Conservation (phyloP, 1,284 basidiomycete species). For the Fomitiporia mediterranea region DNA sequence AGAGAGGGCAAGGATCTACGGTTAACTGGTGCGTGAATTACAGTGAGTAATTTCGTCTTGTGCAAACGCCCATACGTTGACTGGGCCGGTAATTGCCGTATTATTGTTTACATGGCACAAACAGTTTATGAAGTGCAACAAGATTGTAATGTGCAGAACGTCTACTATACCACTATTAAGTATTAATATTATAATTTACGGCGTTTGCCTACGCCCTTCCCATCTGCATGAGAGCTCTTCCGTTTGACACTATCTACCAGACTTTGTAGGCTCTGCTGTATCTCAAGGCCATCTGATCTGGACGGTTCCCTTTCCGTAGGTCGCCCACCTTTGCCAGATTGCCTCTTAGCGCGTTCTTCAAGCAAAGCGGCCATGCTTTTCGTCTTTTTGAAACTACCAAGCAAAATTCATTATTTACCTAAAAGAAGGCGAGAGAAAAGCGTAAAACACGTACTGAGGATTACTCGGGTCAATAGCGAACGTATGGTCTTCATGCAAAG, state of each 20-base stretch:
- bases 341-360: conserved; percentile 62
- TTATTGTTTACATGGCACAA: background rate
- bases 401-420: background rate
- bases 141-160: background rate
- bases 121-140: background rate
- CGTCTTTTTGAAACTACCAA: conserved; percentile 79
- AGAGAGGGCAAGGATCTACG: background rate
- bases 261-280: conserved; percentile 43
- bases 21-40: background rate
- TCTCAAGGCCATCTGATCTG: conserved; percentile 7
- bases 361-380: conserved; percentile 82
- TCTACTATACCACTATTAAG: too few species aligned
- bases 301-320: conserved; percentile 16
- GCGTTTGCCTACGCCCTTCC: conserved; percentile 46
- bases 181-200: conserved; percentile 32
- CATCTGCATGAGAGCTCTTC: conserved; percentile 44
- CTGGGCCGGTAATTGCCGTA: conserved; percentile 5
- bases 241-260: conserved; percentile 86
- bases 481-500: conserved; percentile 83
- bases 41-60: background rate
- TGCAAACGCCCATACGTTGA: background rate
- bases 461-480: conserved; percentile 97
- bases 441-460: conserved; percentile 68
- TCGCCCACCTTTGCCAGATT: conserved; percentile 35
- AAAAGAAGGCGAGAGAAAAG: conserved; percentile 17